Conservation (phyloP, 1,139 yeast species). For the Torulaspora globosa region DNA sequence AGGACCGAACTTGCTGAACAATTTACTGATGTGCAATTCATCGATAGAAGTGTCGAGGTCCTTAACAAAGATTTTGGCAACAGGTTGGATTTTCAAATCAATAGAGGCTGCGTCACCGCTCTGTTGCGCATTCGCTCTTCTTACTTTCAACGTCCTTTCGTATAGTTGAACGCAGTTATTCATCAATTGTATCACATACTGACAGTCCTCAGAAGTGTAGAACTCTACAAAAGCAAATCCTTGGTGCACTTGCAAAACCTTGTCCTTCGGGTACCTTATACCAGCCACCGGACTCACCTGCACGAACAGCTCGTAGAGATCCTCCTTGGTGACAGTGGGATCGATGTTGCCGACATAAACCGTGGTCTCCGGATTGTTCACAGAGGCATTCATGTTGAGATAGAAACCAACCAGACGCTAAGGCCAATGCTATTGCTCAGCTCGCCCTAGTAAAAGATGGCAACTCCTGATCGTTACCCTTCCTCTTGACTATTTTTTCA, state of each 20-base stretch:
- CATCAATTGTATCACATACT: conserved; percentile 61
- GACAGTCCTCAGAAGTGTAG: conserved; percentile 56
- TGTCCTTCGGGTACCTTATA: conserved; percentile 75
- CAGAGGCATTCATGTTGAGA: conserved; percentile 26
- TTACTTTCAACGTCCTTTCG: conserved; percentile 61
- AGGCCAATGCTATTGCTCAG: not conserved
- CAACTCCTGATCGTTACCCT: conserved; percentile 1
- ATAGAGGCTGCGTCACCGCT: conserved; percentile 20
- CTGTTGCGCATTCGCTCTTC: conserved; percentile 44
- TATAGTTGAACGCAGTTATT: conserved; percentile 50
- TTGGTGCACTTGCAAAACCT: conserved; percentile 65
- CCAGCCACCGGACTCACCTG: conserved; percentile 79
- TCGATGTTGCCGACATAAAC: conserved; percentile 84
- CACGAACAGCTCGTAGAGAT: conserved; percentile 74
- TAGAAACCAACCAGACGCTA: not conserved
- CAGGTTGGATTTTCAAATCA: conserved; percentile 46
- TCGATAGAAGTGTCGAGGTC: conserved; percentile 70
- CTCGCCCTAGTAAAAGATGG: conserved; percentile 2
- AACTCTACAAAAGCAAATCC: conserved; percentile 90
- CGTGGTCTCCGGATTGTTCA: conserved; percentile 52
- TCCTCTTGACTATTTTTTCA: conserved; percentile 2
- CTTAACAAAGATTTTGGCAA: conserved; percentile 73
- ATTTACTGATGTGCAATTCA: conserved; percentile 50
- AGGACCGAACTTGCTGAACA: conserved; percentile 70
- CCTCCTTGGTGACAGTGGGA: conserved; percentile 59